A percentile compares a stretch with the other conserved stretches of the same genome.
Conservation (phyloP, 805 yeast genomes). For the Ogataea pilisensis region DNA sequence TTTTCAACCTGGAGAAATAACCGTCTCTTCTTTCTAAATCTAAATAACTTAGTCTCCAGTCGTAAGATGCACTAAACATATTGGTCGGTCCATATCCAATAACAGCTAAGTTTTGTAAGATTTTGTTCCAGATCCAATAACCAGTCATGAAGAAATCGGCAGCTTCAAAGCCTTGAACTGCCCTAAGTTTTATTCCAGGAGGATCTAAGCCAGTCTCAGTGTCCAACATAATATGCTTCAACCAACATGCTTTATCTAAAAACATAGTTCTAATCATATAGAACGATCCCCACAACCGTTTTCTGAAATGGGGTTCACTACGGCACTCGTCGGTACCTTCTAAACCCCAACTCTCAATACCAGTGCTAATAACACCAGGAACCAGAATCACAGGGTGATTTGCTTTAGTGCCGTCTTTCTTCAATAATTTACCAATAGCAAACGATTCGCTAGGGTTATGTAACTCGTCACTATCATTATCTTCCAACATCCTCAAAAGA, state of each 20-base stretch:
- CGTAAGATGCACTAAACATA: conserved; percentile 90
- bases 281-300: conserved; percentile 94
- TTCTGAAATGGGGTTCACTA: conserved; percentile 77
- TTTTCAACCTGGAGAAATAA: conserved; percentile 74
- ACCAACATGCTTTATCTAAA: conserved; percentile 89
- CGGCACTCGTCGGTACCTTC: conserved; percentile 77
- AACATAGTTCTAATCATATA: conserved; percentile 93
- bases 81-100: conserved; percentile 90
- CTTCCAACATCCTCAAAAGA: conserved; percentile 54
- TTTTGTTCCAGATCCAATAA: conserved; percentile 98
- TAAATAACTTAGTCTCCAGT: conserved; percentile 89
- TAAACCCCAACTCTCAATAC: conserved; percentile 90
- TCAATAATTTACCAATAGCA: conserved; percentile 75
- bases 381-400: conserved; percentile 84
- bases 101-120: conserved; percentile 90
- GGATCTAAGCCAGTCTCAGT: conserved; percentile 93
- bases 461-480: conserved; percentile 43
- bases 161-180: conserved; percentile 95
- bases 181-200: conserved; percentile 69
- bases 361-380: conserved; percentile 95
- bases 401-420: conserved; percentile 43
- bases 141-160: conserved; percentile 97
- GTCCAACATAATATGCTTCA: conserved; percentile 85
- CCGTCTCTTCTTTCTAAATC: conserved; percentile 86
- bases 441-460: conserved; percentile 74